These are phyloP conservation scores for Chrysochromulina parva DNA, from an alignment of 78 protist species.

Conservation along the genomic window DNA sequence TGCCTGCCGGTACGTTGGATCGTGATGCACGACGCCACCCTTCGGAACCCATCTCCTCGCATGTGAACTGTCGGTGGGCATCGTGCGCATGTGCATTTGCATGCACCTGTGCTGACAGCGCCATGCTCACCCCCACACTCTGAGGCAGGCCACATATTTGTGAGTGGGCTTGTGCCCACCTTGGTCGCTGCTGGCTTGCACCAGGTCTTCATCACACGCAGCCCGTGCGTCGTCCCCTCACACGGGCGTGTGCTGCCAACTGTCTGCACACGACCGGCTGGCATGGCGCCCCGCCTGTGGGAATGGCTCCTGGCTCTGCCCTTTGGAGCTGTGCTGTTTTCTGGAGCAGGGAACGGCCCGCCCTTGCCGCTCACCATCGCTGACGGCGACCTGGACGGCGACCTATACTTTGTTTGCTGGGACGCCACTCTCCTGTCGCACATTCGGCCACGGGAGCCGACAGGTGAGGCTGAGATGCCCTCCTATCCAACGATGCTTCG, in stretches of 20 bases:
- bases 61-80: too few species aligned
- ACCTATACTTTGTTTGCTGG: background rate
- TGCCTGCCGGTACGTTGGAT: too few species aligned
- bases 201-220: background rate
- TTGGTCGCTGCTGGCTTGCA: too few species aligned
- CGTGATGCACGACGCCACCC: too few species aligned
- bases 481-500: background rate
- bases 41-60: too few species aligned
- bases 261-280: background rate
- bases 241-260: background rate
- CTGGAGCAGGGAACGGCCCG: background rate
- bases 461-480: background rate
- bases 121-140: too few species aligned
- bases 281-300: background rate
- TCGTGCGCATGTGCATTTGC: too few species aligned
- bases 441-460: background rate
- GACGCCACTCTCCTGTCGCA: background rate
- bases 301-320: background rate
- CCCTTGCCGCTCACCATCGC: background rate
- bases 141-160: too few species aligned
- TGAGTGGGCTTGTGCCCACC: background rate
- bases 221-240: background rate
- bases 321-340: background rate
- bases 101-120: too few species aligned
- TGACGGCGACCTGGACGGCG: conserved; percentile 3